phyloP scores from a whole-genome alignment of 306 rosid genomes.

The Malus asiatica region DNA sequence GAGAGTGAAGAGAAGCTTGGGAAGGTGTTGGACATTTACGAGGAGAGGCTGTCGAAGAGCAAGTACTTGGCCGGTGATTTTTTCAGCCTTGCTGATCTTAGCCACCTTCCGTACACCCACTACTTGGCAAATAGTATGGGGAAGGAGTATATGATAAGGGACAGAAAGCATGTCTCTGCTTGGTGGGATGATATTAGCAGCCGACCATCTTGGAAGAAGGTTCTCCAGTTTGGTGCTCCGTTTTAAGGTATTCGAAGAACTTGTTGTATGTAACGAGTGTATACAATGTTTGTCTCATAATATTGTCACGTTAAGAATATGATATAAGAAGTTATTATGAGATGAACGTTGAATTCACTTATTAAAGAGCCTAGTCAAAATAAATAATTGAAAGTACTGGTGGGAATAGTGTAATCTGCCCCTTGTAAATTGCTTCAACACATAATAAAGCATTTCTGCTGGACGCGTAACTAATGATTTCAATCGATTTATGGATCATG shows the following conservation, averaged over 20 bases:
- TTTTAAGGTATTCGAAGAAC: no score
- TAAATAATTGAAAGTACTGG: not conserved
- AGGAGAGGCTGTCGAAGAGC: constrained; percentile 42
- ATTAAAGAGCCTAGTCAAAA: not conserved
- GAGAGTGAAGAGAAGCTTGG: constrained; percentile 42
- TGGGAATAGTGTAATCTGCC: not conserved
- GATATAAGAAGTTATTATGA: not conserved
- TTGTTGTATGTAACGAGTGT: not conserved
- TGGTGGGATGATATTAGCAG: constrained; percentile 51
- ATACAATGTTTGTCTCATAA: no score
- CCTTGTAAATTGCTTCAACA: not conserved
- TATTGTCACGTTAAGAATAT: not conserved
- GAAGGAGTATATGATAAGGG: constrained; percentile 24
- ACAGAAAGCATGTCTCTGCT: constrained; percentile 32
- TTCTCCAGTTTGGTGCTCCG: constrained; percentile 5
- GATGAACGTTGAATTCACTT: not conserved
- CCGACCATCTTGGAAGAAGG: constrained; percentile 45
- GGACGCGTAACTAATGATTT: not conserved
- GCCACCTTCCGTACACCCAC: constrained; percentile 38
- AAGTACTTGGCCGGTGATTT: constrained; percentile 53
- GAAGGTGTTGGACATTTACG: constrained; percentile 43
- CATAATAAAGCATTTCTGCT: not conserved
- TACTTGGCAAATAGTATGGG: constrained; percentile 28
- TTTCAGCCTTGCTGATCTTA: constrained; percentile 47
- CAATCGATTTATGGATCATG: no score